These are phyloP conservation scores for Ophiosphaerella herpotricha DNA, from an alignment of 2,329 filamentous ascomycete genomes.

Conservation along the genomic window DNA sequence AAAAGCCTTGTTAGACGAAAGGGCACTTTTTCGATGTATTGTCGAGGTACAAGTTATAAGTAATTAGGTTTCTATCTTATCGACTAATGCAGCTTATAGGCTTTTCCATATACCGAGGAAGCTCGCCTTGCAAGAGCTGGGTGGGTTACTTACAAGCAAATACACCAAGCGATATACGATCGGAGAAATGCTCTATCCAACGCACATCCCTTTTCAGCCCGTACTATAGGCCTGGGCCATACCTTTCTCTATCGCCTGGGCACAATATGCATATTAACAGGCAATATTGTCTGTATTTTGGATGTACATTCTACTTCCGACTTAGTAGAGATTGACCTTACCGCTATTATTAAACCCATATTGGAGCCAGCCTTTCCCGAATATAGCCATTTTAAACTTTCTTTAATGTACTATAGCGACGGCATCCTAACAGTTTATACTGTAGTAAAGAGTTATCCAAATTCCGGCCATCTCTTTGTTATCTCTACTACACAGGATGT, in stretches of 20 bases:
- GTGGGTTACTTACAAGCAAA: constrained; percentile 55
- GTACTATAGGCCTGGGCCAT: constrained; percentile 63
- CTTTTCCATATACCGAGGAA: constrained; percentile 52
- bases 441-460: constrained; percentile 13
- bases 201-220: constrained; percentile 66
- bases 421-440: constrained; percentile 34
- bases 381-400: constrained; percentile 48
- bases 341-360: constrained; percentile 13
- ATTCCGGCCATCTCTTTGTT: constrained; percentile 29
- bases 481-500: constrained; percentile 21
- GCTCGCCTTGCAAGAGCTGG: constrained; percentile 45
- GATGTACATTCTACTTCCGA: constrained; percentile 53
- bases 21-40: constrained; percentile 61
- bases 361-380: constrained; percentile 5
- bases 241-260: constrained; percentile 67
- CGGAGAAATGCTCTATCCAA: constrained; percentile 63
- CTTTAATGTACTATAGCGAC: constrained; percentile 41
- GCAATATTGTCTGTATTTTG: constrained; percentile 61
- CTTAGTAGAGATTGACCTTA: constrained; percentile 27
- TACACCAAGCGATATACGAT: constrained; percentile 65
- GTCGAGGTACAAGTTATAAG: constrained; percentile 58
- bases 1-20: constrained; percentile 56
- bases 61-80: neutral
- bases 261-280: constrained; percentile 65
- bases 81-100: constrained; percentile 35